Percentiles rank a stretch among this genome's conserved stretches.
phyloP scores from a whole-genome alignment of 2,329 filamentous ascomycete species.

The Penicillium sp. region DNA sequence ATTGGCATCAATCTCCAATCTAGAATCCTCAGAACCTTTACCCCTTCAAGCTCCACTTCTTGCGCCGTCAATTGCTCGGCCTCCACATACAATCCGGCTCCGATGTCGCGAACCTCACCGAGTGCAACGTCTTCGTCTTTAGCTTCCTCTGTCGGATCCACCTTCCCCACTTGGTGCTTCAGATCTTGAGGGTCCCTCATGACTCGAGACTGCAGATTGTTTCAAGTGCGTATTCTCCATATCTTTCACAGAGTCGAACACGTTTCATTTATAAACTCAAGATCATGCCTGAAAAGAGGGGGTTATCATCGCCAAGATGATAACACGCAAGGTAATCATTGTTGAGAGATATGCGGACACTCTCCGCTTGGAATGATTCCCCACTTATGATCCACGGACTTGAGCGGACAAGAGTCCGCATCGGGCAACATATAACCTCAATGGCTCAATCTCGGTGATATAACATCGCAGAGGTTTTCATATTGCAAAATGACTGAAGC shows the following conservation, averaged over 20 bases:
- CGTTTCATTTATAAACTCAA: no score
- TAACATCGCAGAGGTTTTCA: not conserved
- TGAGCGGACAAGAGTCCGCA: slow-evolving; percentile 13
- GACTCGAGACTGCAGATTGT: not conserved
- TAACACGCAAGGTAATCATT: slow-evolving; percentile 3
- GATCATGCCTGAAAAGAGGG: not conserved
- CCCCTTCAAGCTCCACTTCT: slow-evolving; percentile 46
- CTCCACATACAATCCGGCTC: slow-evolving; percentile 48
- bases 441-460: not conserved
- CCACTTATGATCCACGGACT: slow-evolving; percentile 6
- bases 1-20: not conserved
- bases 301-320: slow-evolving; percentile 15
- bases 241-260: no score
- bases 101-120: slow-evolving; percentile 41
- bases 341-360: not conserved
- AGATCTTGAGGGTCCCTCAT: not conserved
- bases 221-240: no score
- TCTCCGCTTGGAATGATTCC: slow-evolving; percentile 2
- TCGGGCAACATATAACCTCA: not conserved
- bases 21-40: slow-evolving; percentile 32
- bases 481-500: slow-evolving; percentile 9
- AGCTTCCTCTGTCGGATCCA: not conserved
- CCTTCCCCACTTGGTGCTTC: not conserved
- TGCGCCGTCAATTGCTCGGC: slow-evolving; percentile 44
- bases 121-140: not conserved